Percentiles rank a stretch among this genome's conserved stretches.
Conservation (phyloP, 495 filamentous ascomycete species). For the Gamarada debralockiae region DNA sequence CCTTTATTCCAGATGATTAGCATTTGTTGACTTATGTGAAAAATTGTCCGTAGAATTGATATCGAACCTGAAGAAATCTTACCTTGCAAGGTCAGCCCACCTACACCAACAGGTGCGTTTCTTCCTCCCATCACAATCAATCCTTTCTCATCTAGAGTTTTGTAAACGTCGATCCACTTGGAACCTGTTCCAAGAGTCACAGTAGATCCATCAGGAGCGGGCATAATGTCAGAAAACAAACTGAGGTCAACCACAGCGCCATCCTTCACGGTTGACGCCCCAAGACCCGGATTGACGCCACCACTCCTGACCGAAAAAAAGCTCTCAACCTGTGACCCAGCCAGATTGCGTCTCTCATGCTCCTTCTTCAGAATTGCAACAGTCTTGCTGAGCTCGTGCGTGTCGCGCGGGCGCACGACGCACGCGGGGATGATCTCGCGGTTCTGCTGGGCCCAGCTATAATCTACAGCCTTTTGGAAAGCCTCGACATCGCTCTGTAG, state of each 20-base stretch:
- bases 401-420: neutral
- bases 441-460: neutral
- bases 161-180: constrained; percentile 45
- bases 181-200: constrained; percentile 33
- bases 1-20: neutral
- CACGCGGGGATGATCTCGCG: neutral
- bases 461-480: neutral
- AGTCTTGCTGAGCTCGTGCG: neutral
- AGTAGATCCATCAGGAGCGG: constrained; percentile 26
- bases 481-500: neutral
- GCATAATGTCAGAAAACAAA: constrained; percentile 35
- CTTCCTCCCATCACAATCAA: constrained; percentile 46
- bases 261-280: constrained; percentile 38
- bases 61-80: neutral
- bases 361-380: neutral
- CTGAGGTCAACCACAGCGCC: constrained; percentile 53
- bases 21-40: neutral
- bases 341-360: neutral
- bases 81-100: constrained; percentile 41
- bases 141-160: constrained; percentile 31
- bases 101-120: constrained; percentile 45
- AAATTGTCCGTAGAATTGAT: neutral
- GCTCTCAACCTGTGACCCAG: neutral
- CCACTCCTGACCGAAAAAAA: constrained; percentile 38
- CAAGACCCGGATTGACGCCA: constrained; percentile 43